phyloP scores from a whole-genome alignment of 1,284 basidiomycete species.

The Malassezia pachydermatis region DNA sequence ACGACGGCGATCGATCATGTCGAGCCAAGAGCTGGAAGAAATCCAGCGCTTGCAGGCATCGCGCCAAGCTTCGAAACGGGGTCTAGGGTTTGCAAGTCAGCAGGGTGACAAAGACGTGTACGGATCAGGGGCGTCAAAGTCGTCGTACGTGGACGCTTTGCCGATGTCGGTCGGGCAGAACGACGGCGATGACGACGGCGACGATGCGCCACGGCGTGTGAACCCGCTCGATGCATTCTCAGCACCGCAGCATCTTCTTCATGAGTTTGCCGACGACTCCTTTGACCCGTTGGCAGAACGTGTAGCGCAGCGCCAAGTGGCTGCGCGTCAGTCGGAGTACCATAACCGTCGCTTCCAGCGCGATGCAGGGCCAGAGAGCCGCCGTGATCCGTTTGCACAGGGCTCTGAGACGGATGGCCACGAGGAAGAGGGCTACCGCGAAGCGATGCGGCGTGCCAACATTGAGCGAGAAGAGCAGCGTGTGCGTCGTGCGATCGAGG shows the following conservation, averaged over 20 bases:
- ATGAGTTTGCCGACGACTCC: slow-evolving; percentile 84
- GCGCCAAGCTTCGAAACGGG: slow-evolving; percentile 8
- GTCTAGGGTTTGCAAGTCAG: slow-evolving; percentile 19
- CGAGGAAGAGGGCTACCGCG: slow-evolving; percentile 78
- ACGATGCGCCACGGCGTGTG: slow-evolving; percentile 1
- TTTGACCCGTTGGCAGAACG: slow-evolving; percentile 88
- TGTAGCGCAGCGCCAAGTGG: slow-evolving; percentile 82
- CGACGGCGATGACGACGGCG: slow-evolving; percentile 24
- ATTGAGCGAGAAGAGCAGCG: slow-evolving; percentile 86
- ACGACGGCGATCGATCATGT: slow-evolving; percentile 16
- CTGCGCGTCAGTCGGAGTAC: slow-evolving; percentile 86
- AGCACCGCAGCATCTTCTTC: slow-evolving; percentile 81
- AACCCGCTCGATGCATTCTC: slow-evolving; percentile 53
- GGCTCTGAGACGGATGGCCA: slow-evolving; percentile 54
- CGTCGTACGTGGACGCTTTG: slow-evolving; percentile 33
- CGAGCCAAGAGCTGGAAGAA: slow-evolving; percentile 26
- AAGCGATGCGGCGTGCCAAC: slow-evolving; percentile 83
- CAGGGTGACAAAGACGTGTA: slow-evolving; percentile 32
- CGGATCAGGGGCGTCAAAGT: neutral
- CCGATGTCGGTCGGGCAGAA: slow-evolving; percentile 21
- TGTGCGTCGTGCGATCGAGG: slow-evolving; percentile 73
- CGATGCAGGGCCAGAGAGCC: slow-evolving; percentile 28
- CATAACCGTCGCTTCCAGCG: slow-evolving; percentile 72
- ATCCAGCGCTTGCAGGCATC: slow-evolving; percentile 27
- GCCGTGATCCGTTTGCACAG: slow-evolving; percentile 44